Conservation (phyloP, 176 grass and related monocot genomes). For the Puccinellia tenuiflora region DNA sequence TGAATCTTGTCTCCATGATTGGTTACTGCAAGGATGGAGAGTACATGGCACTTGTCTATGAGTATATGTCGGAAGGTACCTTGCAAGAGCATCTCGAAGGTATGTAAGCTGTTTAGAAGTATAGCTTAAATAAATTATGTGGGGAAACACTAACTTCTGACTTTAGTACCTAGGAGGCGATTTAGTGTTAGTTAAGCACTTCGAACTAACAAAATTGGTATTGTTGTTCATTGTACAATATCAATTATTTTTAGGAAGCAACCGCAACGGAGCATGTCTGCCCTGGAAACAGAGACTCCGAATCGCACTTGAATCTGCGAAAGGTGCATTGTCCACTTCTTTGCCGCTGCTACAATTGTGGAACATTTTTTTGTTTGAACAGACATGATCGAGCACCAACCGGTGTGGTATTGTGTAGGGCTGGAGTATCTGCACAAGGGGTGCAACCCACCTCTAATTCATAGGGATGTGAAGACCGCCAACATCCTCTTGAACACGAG, state of each 20-base stretch:
- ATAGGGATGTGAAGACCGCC: no score
- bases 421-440: no score
- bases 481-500: no score
- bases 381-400: not conserved
- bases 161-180: no score
- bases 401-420: no score
- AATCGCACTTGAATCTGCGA: conserved; percentile 47
- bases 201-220: not conserved
- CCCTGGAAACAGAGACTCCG: conserved; percentile 35
- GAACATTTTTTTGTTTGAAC: not conserved
- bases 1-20: conserved; percentile 49
- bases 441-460: no score
- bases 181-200: not conserved
- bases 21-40: no score
- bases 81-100: conserved; percentile 45
- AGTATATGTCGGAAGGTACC: conserved; percentile 68
- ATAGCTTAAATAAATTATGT: not conserved
- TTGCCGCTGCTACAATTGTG: no score
- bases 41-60: no score
- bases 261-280: not conserved
- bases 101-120: not conserved
- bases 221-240: not conserved
- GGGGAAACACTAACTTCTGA: no score
- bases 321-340: conserved; percentile 17
- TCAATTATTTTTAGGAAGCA: conserved; percentile 11